phyloP scores from a whole-genome alignment of 2,329 filamentous ascomycete genomes.

The Parascedosporium putredinis region DNA sequence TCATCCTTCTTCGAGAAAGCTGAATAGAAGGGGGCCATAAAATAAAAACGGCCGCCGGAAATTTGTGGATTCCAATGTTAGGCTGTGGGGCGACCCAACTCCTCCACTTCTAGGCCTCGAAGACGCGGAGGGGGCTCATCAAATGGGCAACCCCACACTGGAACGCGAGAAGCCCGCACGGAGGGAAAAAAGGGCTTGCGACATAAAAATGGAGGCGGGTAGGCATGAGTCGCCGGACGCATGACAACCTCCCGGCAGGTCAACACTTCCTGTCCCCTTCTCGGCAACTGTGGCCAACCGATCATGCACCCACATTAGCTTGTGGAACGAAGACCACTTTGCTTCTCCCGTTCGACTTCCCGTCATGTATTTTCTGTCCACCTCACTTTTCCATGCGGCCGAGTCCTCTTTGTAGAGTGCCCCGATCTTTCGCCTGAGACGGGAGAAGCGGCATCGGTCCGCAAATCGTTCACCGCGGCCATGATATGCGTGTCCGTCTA shows the following conservation, averaged over 20 bases:
- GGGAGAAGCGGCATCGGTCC: no score
- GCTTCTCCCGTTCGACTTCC: not conserved
- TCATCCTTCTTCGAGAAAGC: not conserved
- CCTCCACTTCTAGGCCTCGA: no score
- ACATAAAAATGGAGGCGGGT: not conserved
- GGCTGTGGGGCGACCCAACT: no score
- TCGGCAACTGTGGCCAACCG: slow-evolving; percentile 1
- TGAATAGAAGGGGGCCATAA: no score
- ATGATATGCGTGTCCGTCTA: no score
- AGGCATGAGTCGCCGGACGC: no score
- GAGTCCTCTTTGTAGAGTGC: no score
- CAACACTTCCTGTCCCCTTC: not conserved
- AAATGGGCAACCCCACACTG: not conserved
- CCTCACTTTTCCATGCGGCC: not conserved
- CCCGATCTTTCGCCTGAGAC: no score
- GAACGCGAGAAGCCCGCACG: no score
- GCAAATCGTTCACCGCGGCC: no score
- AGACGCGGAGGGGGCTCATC: not conserved
- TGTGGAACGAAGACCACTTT: not conserved
- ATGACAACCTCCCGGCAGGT: not conserved
- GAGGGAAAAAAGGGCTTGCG: not conserved
- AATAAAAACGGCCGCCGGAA: not conserved
- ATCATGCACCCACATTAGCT: not conserved
- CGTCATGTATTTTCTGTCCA: no score
- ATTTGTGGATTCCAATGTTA: no score